Conservation (phyloP, 2,329 filamentous ascomycete genomes). For the Metarhizium rileyi region DNA sequence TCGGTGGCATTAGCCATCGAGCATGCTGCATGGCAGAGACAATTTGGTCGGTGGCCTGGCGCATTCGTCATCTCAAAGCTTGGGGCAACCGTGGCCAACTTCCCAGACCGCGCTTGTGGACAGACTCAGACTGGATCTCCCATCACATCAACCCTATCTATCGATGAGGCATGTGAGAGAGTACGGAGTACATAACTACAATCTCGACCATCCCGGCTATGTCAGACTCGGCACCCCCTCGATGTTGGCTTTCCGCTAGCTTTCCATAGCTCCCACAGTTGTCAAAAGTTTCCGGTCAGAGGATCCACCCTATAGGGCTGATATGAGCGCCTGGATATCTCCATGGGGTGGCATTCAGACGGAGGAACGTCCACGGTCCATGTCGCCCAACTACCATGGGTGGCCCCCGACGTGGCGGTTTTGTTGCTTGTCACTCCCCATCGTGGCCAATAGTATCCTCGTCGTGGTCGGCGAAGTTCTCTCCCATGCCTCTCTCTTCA, state of each 20-base stretch:
- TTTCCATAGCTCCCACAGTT: background rate
- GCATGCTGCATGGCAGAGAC: too few species aligned
- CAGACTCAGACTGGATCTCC: too few species aligned
- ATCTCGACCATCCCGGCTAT: too few species aligned
- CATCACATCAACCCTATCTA: too few species aligned
- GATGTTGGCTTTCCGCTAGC: background rate
- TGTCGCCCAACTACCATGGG: slow-evolving; percentile 1
- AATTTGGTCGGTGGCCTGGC: too few species aligned
- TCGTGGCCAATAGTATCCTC: slow-evolving; percentile 1
- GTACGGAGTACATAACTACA: too few species aligned
- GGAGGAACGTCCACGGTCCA: background rate
- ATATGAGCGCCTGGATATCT: background rate
- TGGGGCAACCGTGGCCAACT: background rate
- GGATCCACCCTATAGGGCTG: slow-evolving; percentile 4
- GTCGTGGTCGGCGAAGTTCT: background rate
- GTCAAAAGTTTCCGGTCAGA: background rate
- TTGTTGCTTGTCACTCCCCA: slow-evolving; percentile 1
- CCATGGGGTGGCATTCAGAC: background rate
- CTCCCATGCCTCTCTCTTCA: background rate
- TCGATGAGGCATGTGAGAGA: too few species aligned
- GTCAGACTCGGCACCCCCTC: background rate
- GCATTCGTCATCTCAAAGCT: background rate
- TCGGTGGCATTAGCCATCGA: background rate
- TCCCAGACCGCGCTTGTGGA: too few species aligned
- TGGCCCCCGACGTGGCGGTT: slow-evolving; percentile 2